A percentile compares a stretch with the other conserved stretches of the same genome.
These are phyloP conservation scores for Dioszegia crocea DNA, from an alignment of 768 basidiomycete species.

Conservation along the genomic window DNA sequence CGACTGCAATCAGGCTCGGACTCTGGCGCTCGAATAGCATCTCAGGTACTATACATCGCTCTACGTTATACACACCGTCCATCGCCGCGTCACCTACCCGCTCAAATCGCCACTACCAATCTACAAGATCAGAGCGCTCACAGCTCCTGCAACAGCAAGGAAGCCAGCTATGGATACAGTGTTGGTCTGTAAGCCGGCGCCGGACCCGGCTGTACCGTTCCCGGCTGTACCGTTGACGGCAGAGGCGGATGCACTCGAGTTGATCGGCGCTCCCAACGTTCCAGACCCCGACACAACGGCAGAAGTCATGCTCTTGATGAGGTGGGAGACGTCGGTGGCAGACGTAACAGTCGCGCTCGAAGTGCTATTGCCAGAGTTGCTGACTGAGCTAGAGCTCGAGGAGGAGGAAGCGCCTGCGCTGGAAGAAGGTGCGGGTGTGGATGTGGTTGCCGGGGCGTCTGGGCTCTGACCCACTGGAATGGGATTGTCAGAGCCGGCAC, in stretches of 20 bases:
- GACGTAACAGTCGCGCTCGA: no score
- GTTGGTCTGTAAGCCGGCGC: not conserved
- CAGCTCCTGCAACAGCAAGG: slow-evolving; percentile 2
- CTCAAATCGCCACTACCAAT: no score
- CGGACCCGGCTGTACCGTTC: not conserved
- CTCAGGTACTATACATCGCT: no score
- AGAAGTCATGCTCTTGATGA: no score
- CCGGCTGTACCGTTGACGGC: not conserved
- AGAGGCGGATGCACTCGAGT: not conserved
- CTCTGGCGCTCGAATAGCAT: no score
- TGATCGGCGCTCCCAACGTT: not conserved
- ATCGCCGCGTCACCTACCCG: no score
- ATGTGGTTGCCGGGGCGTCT: slow-evolving; percentile 1
- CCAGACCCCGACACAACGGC: no score
- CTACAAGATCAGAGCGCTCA: slow-evolving; percentile 1
- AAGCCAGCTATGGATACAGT: slow-evolving; percentile 1
- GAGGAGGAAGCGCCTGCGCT: not conserved
- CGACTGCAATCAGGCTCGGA: no score
- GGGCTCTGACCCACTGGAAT: slow-evolving; percentile 1
- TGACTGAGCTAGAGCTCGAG: no score
- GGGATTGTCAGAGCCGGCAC: not conserved
- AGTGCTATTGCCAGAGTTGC: not conserved
- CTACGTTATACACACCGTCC: not conserved
- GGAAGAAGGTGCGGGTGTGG: not conserved
- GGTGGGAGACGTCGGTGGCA: no score